Evolutionary conservation across 1,284 basidiomycete species (phyloP).

Genomic region (Rhodotorula sp.): DNA sequence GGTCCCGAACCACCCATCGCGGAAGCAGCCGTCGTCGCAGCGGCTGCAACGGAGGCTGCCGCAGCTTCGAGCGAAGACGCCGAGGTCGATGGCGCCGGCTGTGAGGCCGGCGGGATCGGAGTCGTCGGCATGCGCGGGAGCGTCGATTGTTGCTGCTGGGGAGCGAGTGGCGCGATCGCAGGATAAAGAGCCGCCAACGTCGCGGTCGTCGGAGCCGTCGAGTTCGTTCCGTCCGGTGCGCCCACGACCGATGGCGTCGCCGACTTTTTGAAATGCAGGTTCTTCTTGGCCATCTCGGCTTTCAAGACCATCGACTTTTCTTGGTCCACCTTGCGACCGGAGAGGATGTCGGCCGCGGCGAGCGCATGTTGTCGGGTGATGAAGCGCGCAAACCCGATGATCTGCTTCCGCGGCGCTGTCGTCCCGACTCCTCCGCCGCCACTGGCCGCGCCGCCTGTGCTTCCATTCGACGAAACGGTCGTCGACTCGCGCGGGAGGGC

Average conservation of each 20-base stretch:
- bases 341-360: slow-evolving; percentile 80
- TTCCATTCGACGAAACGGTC: background rate
- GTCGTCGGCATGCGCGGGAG: background rate
- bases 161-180: background rate
- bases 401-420: slow-evolving; percentile 62
- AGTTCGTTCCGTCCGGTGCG: background rate
- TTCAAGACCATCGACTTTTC: slow-evolving; percentile 91
- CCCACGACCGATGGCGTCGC: background rate
- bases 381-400: slow-evolving; percentile 98
- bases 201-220: background rate
- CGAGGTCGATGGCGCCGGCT: background rate
- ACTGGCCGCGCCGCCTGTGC: background rate
- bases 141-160: background rate
- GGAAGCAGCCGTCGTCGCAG: background rate
- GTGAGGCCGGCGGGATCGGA: background rate
- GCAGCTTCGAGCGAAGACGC: slow-evolving; percentile 1
- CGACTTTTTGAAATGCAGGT: slow-evolving; percentile 62
- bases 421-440: background rate
- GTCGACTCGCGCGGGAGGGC: background rate
- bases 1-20: slow-evolving; percentile 4
- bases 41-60: background rate
- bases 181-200: background rate
- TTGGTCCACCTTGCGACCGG: slow-evolving; percentile 88
- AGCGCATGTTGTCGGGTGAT: slow-evolving; percentile 81
- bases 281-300: slow-evolving; percentile 99